A percentile compares a stretch with the other conserved stretches of the same genome.
phyloP scores from a whole-genome alignment of 192 early-diverging fungal genomes.

The Coemansia sp. region DNA sequence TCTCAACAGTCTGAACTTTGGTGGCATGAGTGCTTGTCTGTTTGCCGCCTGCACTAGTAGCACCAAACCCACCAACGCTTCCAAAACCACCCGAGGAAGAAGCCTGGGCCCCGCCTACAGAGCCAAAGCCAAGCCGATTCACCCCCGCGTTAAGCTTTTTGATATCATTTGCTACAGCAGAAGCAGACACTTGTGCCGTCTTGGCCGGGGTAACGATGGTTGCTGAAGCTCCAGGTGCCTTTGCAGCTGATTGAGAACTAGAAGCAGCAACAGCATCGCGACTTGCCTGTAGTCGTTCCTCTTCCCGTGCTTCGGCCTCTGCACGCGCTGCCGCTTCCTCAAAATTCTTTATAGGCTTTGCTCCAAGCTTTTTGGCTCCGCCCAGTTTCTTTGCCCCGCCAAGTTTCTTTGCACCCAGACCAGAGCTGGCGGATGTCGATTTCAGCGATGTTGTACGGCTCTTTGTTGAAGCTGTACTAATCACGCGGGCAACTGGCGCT shows the following conservation, averaged over 20 bases:
- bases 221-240: neutral
- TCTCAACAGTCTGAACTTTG: neutral
- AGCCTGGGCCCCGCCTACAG: slow-evolving; percentile 18
- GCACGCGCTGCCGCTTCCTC: slow-evolving; percentile 89
- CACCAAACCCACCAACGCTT: slow-evolving; percentile 57
- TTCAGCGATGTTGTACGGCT: slow-evolving; percentile 24
- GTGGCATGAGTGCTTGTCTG: slow-evolving; percentile 1
- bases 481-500: slow-evolving; percentile 33
- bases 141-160: slow-evolving; percentile 71
- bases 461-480: slow-evolving; percentile 26
- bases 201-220: neutral
- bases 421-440: slow-evolving; percentile 17
- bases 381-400: slow-evolving; percentile 72
- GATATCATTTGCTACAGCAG: slow-evolving; percentile 2
- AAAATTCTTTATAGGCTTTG: slow-evolving; percentile 75
- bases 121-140: slow-evolving; percentile 65
- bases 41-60: slow-evolving; percentile 19
- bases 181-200: neutral
- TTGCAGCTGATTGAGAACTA: slow-evolving; percentile 2
- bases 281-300: slow-evolving; percentile 56
- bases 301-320: slow-evolving; percentile 77
- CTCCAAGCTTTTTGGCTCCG: slow-evolving; percentile 78
- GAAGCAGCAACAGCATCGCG: slow-evolving; percentile 26
- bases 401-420: slow-evolving; percentile 47
- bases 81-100: slow-evolving; percentile 19